These are phyloP conservation scores for Trichoderma cornu-damae DNA, from an alignment of 2,329 filamentous ascomycete species.

Conservation along the genomic window DNA sequence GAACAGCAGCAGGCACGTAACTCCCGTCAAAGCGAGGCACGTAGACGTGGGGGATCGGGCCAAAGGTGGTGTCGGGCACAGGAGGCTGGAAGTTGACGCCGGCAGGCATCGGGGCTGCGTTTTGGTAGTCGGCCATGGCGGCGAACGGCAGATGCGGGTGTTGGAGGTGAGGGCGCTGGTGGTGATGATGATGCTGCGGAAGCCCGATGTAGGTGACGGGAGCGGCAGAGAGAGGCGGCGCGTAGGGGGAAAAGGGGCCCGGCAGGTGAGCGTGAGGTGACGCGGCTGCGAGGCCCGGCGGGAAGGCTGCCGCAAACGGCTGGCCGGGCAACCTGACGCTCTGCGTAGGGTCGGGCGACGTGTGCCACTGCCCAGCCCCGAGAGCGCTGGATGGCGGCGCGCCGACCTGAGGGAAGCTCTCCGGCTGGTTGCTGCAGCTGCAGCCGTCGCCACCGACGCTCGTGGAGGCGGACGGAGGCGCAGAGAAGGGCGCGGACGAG, in stretches of 20 bases:
- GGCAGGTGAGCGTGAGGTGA: conserved; percentile 17
- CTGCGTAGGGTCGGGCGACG: conserved; percentile 32
- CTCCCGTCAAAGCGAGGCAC: conserved; percentile 48
- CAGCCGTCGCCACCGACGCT: conserved; percentile 1
- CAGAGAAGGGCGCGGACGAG: neutral
- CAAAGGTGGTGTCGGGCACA: conserved; percentile 53
- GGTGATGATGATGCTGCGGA: conserved; percentile 20
- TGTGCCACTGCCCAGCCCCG: conserved; percentile 31
- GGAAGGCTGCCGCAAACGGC: conserved; percentile 21
- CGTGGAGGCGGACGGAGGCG: neutral
- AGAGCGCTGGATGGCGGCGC: conserved; percentile 21
- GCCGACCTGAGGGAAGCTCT: conserved; percentile 30
- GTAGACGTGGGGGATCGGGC: conserved; percentile 51
- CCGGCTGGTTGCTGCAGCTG: conserved; percentile 22
- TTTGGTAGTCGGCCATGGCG: conserved; percentile 40
- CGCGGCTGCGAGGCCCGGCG: conserved; percentile 10
- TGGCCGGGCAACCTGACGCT: conserved; percentile 28
- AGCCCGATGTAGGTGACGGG: conserved; percentile 28
- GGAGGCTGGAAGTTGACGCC: conserved; percentile 54
- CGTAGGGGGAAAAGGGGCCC: conserved; percentile 9
- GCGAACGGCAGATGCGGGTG: no score
- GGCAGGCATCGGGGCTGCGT: conserved; percentile 37
- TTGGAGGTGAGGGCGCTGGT: no score
- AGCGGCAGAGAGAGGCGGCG: conserved; percentile 4
- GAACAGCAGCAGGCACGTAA: conserved; percentile 26